These are phyloP conservation scores for Nevesoporus exiguus DNA, from an alignment of 768 basidiomycete genomes.

Conservation along the genomic window DNA sequence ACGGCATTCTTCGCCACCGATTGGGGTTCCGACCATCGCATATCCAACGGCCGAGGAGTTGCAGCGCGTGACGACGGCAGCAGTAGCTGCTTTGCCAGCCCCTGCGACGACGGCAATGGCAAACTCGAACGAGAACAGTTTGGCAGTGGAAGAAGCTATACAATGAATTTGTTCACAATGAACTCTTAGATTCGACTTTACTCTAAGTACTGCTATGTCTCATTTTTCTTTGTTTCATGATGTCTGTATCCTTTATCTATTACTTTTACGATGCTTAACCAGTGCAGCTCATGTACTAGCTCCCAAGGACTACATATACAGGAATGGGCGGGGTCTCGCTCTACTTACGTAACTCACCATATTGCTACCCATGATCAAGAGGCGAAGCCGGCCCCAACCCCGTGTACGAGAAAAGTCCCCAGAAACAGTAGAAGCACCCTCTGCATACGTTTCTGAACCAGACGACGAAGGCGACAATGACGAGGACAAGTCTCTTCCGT, in stretches of 20 bases:
- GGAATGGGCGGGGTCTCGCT: no score
- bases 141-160: constrained; percentile 12
- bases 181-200: constrained; percentile 8
- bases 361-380: constrained; percentile 57
- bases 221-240: background rate
- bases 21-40: constrained; percentile 22
- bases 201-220: background rate
- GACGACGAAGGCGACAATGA: constrained; percentile 32
- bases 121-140: constrained; percentile 9
- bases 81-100: background rate
- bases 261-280: background rate
- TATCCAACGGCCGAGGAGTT: constrained; percentile 23
- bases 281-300: background rate
- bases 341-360: constrained; percentile 9
- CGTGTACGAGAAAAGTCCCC: constrained; percentile 50
- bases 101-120: background rate
- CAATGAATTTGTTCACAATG: constrained; percentile 11
- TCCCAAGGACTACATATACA: background rate
- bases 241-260: background rate
- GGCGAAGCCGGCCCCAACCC: constrained; percentile 64
- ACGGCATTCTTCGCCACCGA: constrained; percentile 40
- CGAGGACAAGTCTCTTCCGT: constrained; percentile 46
- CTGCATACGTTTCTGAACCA: constrained; percentile 5
- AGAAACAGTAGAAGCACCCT: constrained; percentile 23
- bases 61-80: constrained; percentile 17